phyloP scores from a whole-genome alignment of 2,329 filamentous ascomycete species.

The Cladosporium sp. region DNA sequence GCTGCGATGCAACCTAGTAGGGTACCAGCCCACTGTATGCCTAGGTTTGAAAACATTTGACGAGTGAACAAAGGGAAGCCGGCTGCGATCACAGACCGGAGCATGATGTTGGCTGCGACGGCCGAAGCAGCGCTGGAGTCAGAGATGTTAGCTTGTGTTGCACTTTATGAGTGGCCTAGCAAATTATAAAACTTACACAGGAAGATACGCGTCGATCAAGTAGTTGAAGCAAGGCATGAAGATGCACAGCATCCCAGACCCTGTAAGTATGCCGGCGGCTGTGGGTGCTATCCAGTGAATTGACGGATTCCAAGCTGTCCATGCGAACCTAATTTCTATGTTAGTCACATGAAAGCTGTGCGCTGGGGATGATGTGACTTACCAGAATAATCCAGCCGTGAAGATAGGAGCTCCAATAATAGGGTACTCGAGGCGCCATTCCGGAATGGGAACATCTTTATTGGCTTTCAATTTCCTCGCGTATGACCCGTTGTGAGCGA shows the following conservation, averaged over 20 bases:
- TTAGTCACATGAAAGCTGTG: not conserved
- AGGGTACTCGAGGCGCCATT: conserved; percentile 29
- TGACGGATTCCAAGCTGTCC: conserved; percentile 26
- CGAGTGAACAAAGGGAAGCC: conserved; percentile 20
- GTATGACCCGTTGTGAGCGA: conserved; percentile 7
- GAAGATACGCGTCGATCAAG: conserved; percentile 44
- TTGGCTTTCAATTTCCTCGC: conserved; percentile 16
- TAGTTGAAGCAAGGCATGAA: conserved; percentile 37
- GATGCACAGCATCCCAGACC: conserved; percentile 30
- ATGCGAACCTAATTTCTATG: conserved; percentile 20
- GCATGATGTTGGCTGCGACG: conserved; percentile 21
- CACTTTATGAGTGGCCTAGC: too few relatives aligned
- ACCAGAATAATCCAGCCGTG: conserved; percentile 42
- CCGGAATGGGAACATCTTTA: conserved; percentile 26
- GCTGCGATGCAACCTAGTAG: conserved; percentile 18
- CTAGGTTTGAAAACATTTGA: conserved; percentile 20
- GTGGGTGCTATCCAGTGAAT: conserved; percentile 31
- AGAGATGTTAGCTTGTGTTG: not conserved
- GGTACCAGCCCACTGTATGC: conserved; percentile 22
- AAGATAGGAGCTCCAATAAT: conserved; percentile 37
- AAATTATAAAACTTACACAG: conserved; percentile 36
- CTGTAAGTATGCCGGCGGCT: conserved; percentile 27
- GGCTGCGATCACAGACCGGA: conserved; percentile 19
- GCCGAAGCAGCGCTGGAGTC: conserved; percentile 17
- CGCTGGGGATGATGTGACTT: not conserved